Percentiles rank a stretch among this genome's conserved stretches.
phyloP scores from a whole-genome alignment of 2,329 filamentous ascomycete genomes.

The Arthrocladium fulminans region DNA sequence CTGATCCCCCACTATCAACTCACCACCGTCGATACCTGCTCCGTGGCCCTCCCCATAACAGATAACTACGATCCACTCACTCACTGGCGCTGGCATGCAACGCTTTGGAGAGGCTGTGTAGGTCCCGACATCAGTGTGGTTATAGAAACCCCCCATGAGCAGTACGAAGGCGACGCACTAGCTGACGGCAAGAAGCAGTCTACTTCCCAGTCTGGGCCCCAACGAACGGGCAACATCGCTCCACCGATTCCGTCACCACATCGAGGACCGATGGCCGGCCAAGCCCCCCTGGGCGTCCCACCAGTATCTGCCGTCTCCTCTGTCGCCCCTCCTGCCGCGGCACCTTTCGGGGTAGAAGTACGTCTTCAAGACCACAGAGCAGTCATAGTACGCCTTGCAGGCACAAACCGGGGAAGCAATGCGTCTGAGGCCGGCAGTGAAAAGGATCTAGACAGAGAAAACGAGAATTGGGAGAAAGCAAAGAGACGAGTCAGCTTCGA shows the following conservation, averaged over 20 bases:
- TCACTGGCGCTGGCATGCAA: conserved; percentile 97
- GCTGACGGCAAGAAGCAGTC: conserved; percentile 41
- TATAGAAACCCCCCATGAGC: conserved; percentile 33
- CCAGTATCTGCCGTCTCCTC: neutral
- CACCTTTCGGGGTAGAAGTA: conserved; percentile 20
- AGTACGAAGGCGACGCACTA: conserved; percentile 27
- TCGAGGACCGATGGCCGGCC: neutral
- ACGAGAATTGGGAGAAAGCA: conserved; percentile 54
- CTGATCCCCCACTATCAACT: conserved; percentile 74
- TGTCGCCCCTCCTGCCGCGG: neutral
- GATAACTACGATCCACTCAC: conserved; percentile 75
- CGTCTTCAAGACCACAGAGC: conserved; percentile 19
- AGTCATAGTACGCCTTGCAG: conserved; percentile 32
- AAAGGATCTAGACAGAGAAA: conserved; percentile 23
- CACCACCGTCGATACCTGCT: conserved; percentile 65
- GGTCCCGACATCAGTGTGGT: conserved; percentile 58
- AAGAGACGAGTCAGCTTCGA: conserved; percentile 75
- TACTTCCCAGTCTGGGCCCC: neutral
- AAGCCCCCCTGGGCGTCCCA: neutral
- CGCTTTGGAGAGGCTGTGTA: conserved; percentile 78
- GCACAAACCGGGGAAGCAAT: conserved; percentile 9
- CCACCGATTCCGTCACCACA: neutral
- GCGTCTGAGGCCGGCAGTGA: conserved; percentile 15
- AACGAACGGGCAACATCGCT: conserved; percentile 2
- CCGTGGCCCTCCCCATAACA: conserved; percentile 61